Percentiles rank a stretch among this genome's conserved stretches.
Conservation (phyloP, 2,329 filamentous ascomycete species). For the Botryosphaeria dothidea region DNA sequence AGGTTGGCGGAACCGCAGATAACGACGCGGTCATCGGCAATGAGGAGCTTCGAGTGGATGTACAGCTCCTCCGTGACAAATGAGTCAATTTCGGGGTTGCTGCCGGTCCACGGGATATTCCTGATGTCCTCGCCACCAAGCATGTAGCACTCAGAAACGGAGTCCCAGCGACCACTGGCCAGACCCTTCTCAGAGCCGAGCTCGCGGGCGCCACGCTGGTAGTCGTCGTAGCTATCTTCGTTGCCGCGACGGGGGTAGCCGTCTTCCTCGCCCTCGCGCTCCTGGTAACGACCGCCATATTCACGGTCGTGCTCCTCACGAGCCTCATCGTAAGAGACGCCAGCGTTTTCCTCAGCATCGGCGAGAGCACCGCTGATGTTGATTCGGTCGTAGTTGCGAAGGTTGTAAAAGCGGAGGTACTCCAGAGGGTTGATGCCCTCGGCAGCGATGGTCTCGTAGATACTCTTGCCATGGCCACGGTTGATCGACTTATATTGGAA, state of each 20-base stretch:
- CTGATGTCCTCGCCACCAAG: constrained; percentile 70
- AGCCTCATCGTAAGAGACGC: constrained; percentile 68
- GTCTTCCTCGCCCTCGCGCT: constrained; percentile 32
- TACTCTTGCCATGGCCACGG: constrained; percentile 69
- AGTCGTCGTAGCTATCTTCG: constrained; percentile 60
- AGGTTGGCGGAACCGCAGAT: constrained; percentile 78
- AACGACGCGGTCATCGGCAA: constrained; percentile 78
- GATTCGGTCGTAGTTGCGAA: constrained; percentile 82
- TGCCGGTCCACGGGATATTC: constrained; percentile 60
- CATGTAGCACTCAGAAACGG: constrained; percentile 82
- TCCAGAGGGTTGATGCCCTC: constrained; percentile 68
- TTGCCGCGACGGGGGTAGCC: constrained; percentile 26
- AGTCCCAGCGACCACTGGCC: constrained; percentile 66
- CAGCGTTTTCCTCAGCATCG: constrained; percentile 61
- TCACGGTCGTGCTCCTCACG: constrained; percentile 63
- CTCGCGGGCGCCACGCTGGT: constrained; percentile 68
- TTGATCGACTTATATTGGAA: constrained; percentile 82
- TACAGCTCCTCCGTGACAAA: constrained; percentile 66
- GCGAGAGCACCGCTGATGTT: constrained; percentile 67
- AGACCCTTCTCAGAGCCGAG: constrained; percentile 49
- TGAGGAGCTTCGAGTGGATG: constrained; percentile 70
- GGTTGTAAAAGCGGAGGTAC: constrained; percentile 83
- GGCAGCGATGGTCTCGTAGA: constrained; percentile 69
- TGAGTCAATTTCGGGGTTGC: constrained; percentile 59
- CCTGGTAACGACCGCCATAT: constrained; percentile 42